Percentiles rank a stretch among this genome's conserved stretches.
Evolutionary conservation across 345 rosid genomes (phyloP).

Genomic region (Melaleuca alternifolia): DNA sequence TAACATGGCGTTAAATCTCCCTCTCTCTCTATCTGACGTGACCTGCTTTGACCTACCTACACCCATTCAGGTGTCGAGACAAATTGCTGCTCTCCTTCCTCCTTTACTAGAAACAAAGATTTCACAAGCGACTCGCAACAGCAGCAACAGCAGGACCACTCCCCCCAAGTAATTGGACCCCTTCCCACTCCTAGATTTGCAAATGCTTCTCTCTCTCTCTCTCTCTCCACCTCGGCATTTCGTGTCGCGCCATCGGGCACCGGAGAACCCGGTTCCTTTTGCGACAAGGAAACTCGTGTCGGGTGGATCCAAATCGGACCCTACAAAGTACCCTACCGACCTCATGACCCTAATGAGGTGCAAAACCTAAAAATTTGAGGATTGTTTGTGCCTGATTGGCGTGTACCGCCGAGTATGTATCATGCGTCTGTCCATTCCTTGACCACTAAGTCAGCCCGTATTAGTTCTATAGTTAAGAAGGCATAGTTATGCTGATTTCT

Average conservation of each 20-base stretch:
- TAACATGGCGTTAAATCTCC: neutral
- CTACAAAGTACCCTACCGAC: neutral
- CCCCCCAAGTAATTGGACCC: too few relatives aligned
- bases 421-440: rapidly evolving
- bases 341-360: neutral
- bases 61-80: neutral
- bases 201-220: neutral
- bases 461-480: neutral
- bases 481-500: neutral
- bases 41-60: neutral
- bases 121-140: neutral
- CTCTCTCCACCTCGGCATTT: too few relatives aligned
- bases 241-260: too few relatives aligned
- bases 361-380: neutral
- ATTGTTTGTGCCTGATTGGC: neutral
- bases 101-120: neutral
- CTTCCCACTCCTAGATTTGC: neutral
- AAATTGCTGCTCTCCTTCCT: neutral
- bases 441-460: rapidly evolving
- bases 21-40: neutral
- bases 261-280: neutral
- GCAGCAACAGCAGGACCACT: neutral
- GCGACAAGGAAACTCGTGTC: neutral
- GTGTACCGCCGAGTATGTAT: rapidly evolving
- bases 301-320: neutral